Evolutionary conservation across 2,329 filamentous ascomycete species (phyloP).

Genomic region (Penicillium sp.): DNA sequence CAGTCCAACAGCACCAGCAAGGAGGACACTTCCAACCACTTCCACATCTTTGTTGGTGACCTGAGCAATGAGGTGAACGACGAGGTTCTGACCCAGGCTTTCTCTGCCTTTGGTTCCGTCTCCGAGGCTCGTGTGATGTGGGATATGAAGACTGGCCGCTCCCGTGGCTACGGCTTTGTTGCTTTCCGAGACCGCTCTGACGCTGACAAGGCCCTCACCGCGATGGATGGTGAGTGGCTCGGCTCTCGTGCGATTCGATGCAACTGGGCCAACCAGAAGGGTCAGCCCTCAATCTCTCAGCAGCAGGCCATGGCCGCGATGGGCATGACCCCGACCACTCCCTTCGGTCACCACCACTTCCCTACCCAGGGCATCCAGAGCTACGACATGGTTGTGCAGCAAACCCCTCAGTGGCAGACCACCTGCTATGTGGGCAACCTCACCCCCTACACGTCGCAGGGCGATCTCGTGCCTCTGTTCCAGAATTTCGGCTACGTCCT

Average conservation of each 20-base stretch:
- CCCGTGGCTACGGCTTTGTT: conserved; percentile 96
- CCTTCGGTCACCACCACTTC: conserved; percentile 96
- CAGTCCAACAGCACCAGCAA: conserved; percentile 93
- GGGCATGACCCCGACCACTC: conserved; percentile 96
- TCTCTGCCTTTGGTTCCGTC: conserved; percentile 92
- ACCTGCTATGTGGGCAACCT: conserved; percentile 98
- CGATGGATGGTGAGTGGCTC: conserved; percentile 99
- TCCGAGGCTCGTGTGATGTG: conserved; percentile 99
- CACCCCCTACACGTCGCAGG: conserved; percentile 95
- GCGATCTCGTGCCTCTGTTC: conserved; percentile 95
- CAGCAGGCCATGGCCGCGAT: conserved; percentile 96
- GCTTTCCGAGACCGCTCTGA: conserved; percentile 93
- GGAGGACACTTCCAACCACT: conserved; percentile 97
- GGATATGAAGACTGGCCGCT: conserved; percentile 99
- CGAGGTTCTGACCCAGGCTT: conserved; percentile 88
- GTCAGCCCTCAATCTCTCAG: conserved; percentile 97
- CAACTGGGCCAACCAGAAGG: conserved; percentile 99
- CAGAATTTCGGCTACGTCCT: conserved; percentile 98
- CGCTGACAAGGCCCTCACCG: conserved; percentile 92
- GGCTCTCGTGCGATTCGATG: conserved; percentile 97
- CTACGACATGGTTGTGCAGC: conserved; percentile 93
- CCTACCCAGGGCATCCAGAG: conserved; percentile 95
- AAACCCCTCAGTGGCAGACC: conserved; percentile 97
- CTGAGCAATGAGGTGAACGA: conserved; percentile 99
- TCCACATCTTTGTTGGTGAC: conserved; percentile 98